Evolutionary conservation across 2,329 filamentous ascomycete species (phyloP).

Genomic region (Ceratocystis smalleyi): DNA sequence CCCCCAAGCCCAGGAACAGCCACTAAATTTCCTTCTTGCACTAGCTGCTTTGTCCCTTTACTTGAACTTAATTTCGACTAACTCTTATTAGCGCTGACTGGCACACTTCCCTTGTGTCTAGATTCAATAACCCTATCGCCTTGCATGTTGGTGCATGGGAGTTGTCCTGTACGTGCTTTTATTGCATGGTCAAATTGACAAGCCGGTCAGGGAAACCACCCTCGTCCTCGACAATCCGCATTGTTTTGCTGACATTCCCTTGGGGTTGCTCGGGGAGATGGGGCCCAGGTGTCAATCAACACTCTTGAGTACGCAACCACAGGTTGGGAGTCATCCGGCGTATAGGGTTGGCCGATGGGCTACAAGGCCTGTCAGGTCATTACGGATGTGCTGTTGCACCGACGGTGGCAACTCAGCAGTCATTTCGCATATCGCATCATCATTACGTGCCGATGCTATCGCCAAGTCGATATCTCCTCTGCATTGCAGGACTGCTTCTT

Average conservation of each 20-base stretch:
- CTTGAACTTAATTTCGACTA: background rate
- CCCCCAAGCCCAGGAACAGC: background rate
- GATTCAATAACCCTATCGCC: too few species aligned
- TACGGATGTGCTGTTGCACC: background rate
- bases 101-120: background rate
- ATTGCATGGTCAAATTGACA: background rate
- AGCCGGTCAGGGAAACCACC: background rate
- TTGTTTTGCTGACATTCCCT: background rate
- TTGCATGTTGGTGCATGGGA: too few species aligned
- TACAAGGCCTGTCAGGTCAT: background rate
- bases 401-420: background rate
- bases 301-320: background rate
- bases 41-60: background rate
- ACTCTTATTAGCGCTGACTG: background rate
- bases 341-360: background rate
- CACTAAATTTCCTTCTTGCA: background rate
- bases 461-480: background rate
- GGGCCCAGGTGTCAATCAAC: background rate
- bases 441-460: background rate
- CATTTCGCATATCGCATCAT: background rate
- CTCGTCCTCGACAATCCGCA: background rate
- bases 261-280: background rate
- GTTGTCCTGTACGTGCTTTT: too few species aligned
- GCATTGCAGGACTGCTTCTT: background rate
- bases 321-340: background rate